Evolutionary conservation across 1,284 basidiomycete genomes (phyloP).

Genomic region (Cystobasidium slooffiae): DNA sequence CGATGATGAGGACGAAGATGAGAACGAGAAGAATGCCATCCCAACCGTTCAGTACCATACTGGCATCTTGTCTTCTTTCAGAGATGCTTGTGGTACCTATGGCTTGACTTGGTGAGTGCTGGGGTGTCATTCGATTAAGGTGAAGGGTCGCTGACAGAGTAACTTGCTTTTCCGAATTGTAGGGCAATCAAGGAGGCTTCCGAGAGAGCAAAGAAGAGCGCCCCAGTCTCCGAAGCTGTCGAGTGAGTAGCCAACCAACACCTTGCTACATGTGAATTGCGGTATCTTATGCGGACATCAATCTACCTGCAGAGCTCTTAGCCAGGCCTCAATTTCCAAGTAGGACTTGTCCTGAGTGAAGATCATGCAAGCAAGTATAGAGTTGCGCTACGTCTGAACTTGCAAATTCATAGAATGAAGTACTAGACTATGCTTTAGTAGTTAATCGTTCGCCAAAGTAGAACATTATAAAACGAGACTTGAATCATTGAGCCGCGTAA

Average conservation of each 20-base stretch:
- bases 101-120: conserved; percentile 73
- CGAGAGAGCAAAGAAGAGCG: conserved; percentile 50
- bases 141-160: not conserved
- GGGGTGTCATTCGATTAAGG: not conserved
- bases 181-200: conserved; percentile 53
- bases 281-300: not conserved
- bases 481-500: too few species aligned
- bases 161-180: not conserved
- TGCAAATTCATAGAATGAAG: not conserved
- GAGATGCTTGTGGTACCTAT: conserved; percentile 84
- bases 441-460: too few species aligned
- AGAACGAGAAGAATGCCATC: conserved; percentile 52
- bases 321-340: conserved; percentile 3
- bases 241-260: conserved; percentile 15
- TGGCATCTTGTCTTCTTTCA: conserved; percentile 57
- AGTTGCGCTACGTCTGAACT: too few species aligned
- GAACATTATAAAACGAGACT: too few species aligned
- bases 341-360: too few species aligned
- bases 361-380: too few species aligned
- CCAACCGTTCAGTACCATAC: conserved; percentile 22
- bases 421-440: not conserved
- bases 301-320: not conserved
- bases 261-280: not conserved
- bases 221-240: conserved; percentile 20
- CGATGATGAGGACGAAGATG: conserved; percentile 51